Percentiles rank a stretch among this genome's conserved stretches.
These are phyloP conservation scores for Amylocarpus encephaloides DNA, from an alignment of 2,329 filamentous ascomycete species.

Conservation along the genomic window DNA sequence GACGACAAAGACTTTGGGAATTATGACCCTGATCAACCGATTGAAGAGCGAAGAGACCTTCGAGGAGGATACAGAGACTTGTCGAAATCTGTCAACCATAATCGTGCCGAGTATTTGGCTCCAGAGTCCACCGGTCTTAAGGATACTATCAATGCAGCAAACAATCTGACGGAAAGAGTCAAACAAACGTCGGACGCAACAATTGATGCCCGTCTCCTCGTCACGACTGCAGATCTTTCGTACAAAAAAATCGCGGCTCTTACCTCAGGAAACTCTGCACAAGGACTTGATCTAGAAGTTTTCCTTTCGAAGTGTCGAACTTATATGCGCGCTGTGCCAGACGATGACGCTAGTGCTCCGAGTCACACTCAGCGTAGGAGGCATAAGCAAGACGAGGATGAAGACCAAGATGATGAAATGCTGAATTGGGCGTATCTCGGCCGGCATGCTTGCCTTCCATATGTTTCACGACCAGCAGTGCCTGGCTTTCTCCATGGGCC, in stretches of 20 bases:
- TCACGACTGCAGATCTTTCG: conserved; percentile 72
- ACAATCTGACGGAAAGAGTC: conserved; percentile 59
- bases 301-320: conserved; percentile 85
- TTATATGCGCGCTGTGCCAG: conserved; percentile 67
- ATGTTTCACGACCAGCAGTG: conserved; percentile 67
- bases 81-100: conserved; percentile 54
- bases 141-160: conserved; percentile 59
- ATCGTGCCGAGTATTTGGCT: conserved; percentile 64
- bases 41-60: conserved; percentile 64
- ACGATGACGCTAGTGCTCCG: conserved; percentile 46
- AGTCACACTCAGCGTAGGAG: conserved; percentile 35
- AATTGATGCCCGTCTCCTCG: conserved; percentile 80
- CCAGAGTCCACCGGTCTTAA: conserved; percentile 58
- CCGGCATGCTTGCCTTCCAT: conserved; percentile 65
- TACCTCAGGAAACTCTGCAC: conserved; percentile 63
- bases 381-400: conserved; percentile 54
- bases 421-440: conserved; percentile 86
- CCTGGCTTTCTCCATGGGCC: conserved; percentile 84
- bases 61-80: conserved; percentile 66
- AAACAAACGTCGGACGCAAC: conserved; percentile 88
- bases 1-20: conserved; percentile 30
- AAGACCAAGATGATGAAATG: conserved; percentile 66
- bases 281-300: conserved; percentile 82
- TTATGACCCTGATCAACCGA: conserved; percentile 80
- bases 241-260: conserved; percentile 72